These are phyloP conservation scores for Neurospora sp. DNA, from an alignment of 495 filamentous ascomycete genomes.

Conservation along the genomic window DNA sequence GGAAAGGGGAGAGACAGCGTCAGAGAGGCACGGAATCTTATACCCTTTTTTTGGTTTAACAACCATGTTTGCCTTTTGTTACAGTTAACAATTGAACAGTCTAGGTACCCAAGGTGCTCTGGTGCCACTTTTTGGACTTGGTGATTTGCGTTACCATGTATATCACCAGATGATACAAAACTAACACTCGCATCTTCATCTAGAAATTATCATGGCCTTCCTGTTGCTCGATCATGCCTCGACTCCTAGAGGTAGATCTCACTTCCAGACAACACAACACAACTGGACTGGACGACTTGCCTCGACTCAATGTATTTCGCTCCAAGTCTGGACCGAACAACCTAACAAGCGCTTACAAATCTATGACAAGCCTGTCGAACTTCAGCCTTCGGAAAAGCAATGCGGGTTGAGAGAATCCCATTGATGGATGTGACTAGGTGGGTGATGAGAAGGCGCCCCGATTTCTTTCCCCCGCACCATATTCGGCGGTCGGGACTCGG, in stretches of 20 bases:
- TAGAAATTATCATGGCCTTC: not conserved
- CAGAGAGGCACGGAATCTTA: not conserved
- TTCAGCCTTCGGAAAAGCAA: too few species aligned
- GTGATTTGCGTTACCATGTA: not conserved
- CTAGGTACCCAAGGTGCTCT: not conserved
- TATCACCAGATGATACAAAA: not conserved
- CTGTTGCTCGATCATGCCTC: not conserved
- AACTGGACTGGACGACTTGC: not conserved
- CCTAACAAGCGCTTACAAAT: too few species aligned
- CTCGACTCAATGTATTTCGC: not conserved
- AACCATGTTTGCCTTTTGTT: not conserved
- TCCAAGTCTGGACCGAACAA: not conserved
- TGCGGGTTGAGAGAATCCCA: too few species aligned
- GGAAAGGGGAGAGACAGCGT: not conserved
- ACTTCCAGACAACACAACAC: not conserved
- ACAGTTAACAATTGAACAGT: not conserved
- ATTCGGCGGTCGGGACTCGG: too few species aligned
- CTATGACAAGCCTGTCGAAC: too few species aligned
- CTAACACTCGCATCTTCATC: not conserved
- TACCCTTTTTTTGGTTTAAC: not conserved
- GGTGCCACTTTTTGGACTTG: not conserved
- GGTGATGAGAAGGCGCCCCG: too few species aligned
- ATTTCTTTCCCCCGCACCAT: too few species aligned
- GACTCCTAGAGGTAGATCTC: not conserved
- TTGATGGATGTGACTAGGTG: too few species aligned